phyloP scores from a whole-genome alignment of 768 basidiomycete genomes.

The Termitomyces sp. region DNA sequence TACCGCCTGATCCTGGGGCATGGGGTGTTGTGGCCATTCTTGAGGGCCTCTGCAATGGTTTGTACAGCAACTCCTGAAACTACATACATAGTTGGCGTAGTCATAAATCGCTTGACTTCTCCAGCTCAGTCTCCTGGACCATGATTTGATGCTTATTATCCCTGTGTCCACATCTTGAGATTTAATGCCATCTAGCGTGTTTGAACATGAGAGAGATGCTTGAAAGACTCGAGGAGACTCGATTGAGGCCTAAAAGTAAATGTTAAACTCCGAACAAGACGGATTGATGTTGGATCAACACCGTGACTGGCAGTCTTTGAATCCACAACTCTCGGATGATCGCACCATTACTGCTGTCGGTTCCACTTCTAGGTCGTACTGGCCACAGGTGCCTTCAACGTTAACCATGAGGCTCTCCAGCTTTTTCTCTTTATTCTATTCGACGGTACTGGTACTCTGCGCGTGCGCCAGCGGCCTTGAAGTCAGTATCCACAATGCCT shows the following conservation, averaged over 20 bases:
- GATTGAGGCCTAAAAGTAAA: no score
- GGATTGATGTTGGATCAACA: background rate
- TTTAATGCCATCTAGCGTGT: background rate
- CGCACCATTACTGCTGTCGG: background rate
- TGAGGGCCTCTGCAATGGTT: constrained; percentile 32
- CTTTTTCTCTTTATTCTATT: background rate
- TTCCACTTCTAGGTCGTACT: background rate
- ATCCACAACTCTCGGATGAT: no score
- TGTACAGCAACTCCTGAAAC: background rate
- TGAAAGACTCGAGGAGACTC: no score
- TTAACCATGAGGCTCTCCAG: background rate
- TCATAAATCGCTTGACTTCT: background rate
- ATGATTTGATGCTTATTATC: background rate
- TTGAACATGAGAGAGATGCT: no score
- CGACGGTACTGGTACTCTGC: background rate
- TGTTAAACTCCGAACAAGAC: background rate
- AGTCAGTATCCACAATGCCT: background rate
- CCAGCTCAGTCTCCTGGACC: background rate
- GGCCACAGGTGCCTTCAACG: background rate
- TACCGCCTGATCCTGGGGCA: constrained; percentile 54
- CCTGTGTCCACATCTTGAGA: background rate
- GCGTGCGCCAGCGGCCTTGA: constrained; percentile 1
- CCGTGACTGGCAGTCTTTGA: no score
- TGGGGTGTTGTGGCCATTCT: constrained; percentile 45
- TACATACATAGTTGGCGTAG: background rate